Base-by-base conservation (phyloP, 495 filamentous ascomycete species). In the Elasticomyces elasticus region DNA sequence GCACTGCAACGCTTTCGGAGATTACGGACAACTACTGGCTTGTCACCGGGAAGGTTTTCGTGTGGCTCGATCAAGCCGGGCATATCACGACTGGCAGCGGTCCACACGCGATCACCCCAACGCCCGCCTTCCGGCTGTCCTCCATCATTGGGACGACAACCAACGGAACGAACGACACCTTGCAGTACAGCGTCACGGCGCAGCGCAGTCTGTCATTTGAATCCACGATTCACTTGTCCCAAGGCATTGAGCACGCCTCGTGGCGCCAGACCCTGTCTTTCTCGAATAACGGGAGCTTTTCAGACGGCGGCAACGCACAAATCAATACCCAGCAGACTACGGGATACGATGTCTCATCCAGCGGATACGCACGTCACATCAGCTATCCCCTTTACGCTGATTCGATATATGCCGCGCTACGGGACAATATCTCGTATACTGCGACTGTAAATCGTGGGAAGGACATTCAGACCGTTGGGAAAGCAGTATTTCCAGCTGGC, bases 11-110 rank as follows among this genome's bases (percentile, higher is more conserved):
- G 1, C 67, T 91, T 15, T 79, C 81, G 0, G 66, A 79, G 9
- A 75, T 73, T 1, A 78, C 90, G 15, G 78, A 76, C n/a, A 76
- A 74, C 33, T 81, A 82, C 60, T 95, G 89, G 89, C 76, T 85
- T 49, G 82, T 94, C 6, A 87, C 86, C 0, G 89, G 87, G 5
- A 91, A 87, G 47, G 75, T 94, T 19, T 90, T 94, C 62, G 58
- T 90, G 10, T 94, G 85, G 76, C 69, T 81, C 1, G 79, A 81
- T 55, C 58, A 71, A 0, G 51, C 62, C 12, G 65, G 64, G 1
- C 75, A 70, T n/a, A 63, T 78, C 33, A 80, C 81, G 0, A 81
- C 73, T 1, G 76, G 79, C 1, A 46, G 56, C 13, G 24, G 49
- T 1, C 76, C 72, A 1, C 56, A 50, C 1, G 56, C 74, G 2